phyloP scores from a whole-genome alignment of 805 yeast genomes.

The Wickerhamomyces queroliae region DNA sequence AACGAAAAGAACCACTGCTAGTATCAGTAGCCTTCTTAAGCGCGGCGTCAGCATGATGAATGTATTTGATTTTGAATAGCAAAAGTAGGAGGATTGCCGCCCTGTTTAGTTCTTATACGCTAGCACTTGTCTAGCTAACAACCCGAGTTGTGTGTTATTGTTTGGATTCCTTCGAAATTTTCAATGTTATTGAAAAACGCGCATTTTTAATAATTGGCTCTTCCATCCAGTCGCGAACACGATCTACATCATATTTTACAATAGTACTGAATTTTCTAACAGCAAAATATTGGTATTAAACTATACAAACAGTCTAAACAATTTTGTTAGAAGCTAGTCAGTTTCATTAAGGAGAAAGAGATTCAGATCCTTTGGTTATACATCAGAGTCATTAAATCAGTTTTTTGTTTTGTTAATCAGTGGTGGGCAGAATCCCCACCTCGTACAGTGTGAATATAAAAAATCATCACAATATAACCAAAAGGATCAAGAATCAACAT shows the following conservation, averaged over 20 bases:
- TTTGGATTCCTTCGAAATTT: background rate
- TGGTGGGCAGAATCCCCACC: constrained; percentile 20
- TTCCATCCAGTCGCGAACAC: too few relatives aligned
- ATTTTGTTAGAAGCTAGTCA: background rate
- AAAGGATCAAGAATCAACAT: background rate
- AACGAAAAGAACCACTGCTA: background rate
- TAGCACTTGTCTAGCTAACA: background rate
- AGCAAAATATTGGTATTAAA: too few relatives aligned
- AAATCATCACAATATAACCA: constrained; percentile 28
- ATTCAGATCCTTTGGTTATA: background rate
- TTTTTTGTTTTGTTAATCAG: constrained; percentile 35
- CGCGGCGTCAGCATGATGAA: background rate
- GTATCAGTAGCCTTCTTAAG: background rate
- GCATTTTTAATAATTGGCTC: too few relatives aligned
- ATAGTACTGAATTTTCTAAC: too few relatives aligned
- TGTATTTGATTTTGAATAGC: too few relatives aligned
- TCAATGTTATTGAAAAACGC: too few relatives aligned
- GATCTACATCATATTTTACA: too few relatives aligned
- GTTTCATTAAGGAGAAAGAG: background rate
- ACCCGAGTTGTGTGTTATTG: background rate
- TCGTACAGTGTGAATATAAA: constrained; percentile 55
- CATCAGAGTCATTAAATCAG: constrained; percentile 53
- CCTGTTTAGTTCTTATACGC: too few relatives aligned
- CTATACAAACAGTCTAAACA: background rate
- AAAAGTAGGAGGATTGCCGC: too few relatives aligned